Percentiles rank a stretch among this genome's conserved stretches.
Evolutionary conservation across 1,139 yeast species (phyloP).

Genomic region (Eremothecium gossypii): DNA sequence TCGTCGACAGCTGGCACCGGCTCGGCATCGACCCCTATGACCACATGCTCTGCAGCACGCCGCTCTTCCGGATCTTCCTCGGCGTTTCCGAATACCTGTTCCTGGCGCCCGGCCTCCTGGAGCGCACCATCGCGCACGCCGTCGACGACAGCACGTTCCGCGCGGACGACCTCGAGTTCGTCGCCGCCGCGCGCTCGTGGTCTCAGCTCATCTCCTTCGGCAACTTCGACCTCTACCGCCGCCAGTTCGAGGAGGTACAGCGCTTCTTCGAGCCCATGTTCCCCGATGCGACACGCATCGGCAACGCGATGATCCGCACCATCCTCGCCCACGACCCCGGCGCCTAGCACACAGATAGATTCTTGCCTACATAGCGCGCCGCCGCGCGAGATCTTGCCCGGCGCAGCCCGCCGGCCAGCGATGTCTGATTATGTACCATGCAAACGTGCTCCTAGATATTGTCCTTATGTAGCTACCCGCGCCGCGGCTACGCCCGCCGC

Average conservation of each 20-base stretch:
- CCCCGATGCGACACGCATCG: slow-evolving; percentile 77
- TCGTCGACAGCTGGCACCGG: slow-evolving; percentile 89
- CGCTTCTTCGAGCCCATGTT: slow-evolving; percentile 76
- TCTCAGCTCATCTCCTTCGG: slow-evolving; percentile 71
- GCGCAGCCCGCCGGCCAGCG: too few relatives aligned
- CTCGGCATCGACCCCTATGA: slow-evolving; percentile 85
- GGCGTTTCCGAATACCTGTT: slow-evolving; percentile 92
- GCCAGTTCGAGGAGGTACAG: slow-evolving; percentile 71
- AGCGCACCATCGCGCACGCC: slow-evolving; percentile 69
- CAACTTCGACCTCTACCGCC: slow-evolving; percentile 61
- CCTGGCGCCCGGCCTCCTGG: slow-evolving; percentile 72
- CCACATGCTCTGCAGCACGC: slow-evolving; percentile 95
- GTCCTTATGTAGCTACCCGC: too few relatives aligned
- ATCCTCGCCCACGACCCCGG: too few relatives aligned
- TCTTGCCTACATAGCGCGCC: too few relatives aligned
- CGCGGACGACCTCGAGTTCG: slow-evolving; percentile 79
- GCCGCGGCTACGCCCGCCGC: too few relatives aligned
- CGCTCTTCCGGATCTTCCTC: slow-evolving; percentile 78
- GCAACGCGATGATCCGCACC: slow-evolving; percentile 78
- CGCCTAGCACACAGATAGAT: too few relatives aligned
- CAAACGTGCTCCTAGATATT: too few relatives aligned
- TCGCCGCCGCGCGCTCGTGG: slow-evolving; percentile 79
- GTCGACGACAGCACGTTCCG: slow-evolving; percentile 60
- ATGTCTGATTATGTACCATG: too few relatives aligned
- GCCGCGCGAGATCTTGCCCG: too few relatives aligned